phyloP scores from a whole-genome alignment of 768 basidiomycete species.

The Tulasnella sp. region DNA sequence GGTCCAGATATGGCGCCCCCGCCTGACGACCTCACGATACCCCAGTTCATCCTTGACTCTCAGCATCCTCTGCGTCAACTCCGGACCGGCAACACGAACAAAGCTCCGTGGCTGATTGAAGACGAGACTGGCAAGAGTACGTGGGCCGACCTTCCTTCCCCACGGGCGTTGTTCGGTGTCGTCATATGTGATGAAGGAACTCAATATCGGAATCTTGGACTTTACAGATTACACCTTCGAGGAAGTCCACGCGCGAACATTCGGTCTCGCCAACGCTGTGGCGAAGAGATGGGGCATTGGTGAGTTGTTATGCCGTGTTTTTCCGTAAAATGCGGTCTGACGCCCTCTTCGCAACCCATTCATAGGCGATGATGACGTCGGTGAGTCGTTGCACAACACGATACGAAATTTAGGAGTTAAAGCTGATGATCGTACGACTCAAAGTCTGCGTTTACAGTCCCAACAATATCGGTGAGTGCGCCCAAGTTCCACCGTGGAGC shows the following conservation, averaged over 20 bases:
- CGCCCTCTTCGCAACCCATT: neutral
- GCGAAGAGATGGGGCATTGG: constrained; percentile 11
- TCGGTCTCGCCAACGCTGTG: constrained; percentile 19
- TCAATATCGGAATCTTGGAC: neutral
- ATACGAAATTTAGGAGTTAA: constrained; percentile 1
- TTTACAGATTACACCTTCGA: constrained; percentile 10
- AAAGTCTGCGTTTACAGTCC: constrained; percentile 14
- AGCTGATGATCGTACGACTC: neutral
- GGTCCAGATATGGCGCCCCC: neutral
- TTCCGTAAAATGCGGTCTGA: neutral
- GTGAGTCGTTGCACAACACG: constrained; percentile 13
- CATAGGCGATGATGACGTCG: constrained; percentile 16
- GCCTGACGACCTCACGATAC: constrained; percentile 17
- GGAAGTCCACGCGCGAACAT: constrained; percentile 14
- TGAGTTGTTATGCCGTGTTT: neutral
- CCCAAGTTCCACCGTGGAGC: neutral
- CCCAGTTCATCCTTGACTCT: constrained; percentile 20
- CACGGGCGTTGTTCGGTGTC: neutral
- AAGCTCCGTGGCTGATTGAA: constrained; percentile 16
- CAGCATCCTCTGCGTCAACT: constrained; percentile 18
- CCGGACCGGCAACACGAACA: neutral
- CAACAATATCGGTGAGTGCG: constrained; percentile 11
- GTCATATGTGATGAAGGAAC: neutral
- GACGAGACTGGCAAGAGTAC: constrained; percentile 9
- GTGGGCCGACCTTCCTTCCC: neutral